phyloP scores from a whole-genome alignment of 176 grass and related monocot species.

The Musa itinerans region DNA sequence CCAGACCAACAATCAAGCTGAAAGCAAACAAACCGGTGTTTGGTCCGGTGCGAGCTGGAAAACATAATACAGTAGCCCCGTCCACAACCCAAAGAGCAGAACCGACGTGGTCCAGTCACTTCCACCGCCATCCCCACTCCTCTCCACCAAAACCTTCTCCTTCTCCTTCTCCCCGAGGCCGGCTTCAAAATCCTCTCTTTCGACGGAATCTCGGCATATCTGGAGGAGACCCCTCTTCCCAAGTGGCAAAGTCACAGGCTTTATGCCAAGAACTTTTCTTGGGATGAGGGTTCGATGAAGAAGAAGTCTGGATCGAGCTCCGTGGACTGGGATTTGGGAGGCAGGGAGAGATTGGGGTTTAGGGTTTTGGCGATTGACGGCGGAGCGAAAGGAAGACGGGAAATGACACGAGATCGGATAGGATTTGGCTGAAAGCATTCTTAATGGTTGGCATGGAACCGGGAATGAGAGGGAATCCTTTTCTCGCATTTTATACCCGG shows the following conservation, averaged over 20 bases:
- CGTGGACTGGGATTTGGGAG: neutral
- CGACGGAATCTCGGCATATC: slow-evolving; percentile 14
- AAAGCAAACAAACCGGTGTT: slow-evolving; percentile 50
- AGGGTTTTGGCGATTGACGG: neutral
- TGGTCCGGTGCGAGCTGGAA: slow-evolving; percentile 71
- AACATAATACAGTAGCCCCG: slow-evolving; percentile 77
- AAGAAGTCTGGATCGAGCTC: neutral
- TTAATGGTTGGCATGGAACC: neutral
- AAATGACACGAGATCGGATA: slow-evolving; percentile 21
- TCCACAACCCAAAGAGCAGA: slow-evolving; percentile 75
- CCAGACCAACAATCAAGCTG: neutral
- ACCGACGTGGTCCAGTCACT: slow-evolving; percentile 54
- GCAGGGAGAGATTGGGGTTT: slow-evolving; percentile 1
- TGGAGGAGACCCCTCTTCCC: slow-evolving; percentile 2
- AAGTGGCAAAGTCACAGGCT: neutral
- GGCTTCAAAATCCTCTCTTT: slow-evolving; percentile 22
- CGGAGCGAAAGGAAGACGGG: slow-evolving; percentile 15
- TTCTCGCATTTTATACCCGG: too few relatives aligned
- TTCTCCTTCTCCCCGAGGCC: slow-evolving; percentile 16
- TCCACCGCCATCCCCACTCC: slow-evolving; percentile 7
- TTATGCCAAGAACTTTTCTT: neutral
- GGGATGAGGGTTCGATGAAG: slow-evolving; percentile 3
- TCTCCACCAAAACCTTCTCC: slow-evolving; percentile 8
- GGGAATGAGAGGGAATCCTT: too few relatives aligned
- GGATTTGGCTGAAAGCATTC: slow-evolving; percentile 24